Evolutionary conservation across 2,329 filamentous ascomycete species (phyloP), one percentile per base, ranked within the genome.

Genomic region (Calycina marina): DNA sequence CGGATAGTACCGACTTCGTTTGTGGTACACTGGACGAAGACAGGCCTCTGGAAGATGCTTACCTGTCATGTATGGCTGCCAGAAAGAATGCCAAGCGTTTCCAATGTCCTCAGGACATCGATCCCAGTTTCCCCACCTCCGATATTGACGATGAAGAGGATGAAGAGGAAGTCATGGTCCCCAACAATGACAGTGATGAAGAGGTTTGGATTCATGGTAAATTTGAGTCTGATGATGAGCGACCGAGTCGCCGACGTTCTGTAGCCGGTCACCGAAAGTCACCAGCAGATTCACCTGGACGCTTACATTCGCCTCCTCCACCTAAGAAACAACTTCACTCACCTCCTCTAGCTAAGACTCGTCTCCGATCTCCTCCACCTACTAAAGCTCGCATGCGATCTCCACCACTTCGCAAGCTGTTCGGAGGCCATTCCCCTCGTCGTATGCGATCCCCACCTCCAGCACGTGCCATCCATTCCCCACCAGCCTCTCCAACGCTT

Each of bases 1-100:
- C 90, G 1, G 90, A 98, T 55, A 94, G 86, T 56, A 96, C 90
- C 10, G 90, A 98, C 55, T 98, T 98, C 44, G 90, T 98, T n/a
- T 96, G 90, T 50, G 90, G 90, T 37, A 98, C 90, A 1, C 65
- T 98, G 13, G 90, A 98, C 44, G 90, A 98, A 56, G 90, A 98
- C 50, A 76, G 84, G 27, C 84, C 85, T 3, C 60, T 96, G n/a
- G 90, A 98, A 53, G 84, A 86, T 44, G 88, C 84, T 1, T 98
- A 94, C 54, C 69, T 93, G 35, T 81, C 82, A 2, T 84, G 80
- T 47, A 67, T 92, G 36, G 80, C 86, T 48, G 76, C 82, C 34
- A 77, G 81, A 43, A 78, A 85, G 46, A 77, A 77, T 28, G 76
- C 78, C 44, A 93, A 86, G 59, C 78, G 86, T 39, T 75, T 79